Base-by-base conservation (phyloP, 202 grass and related monocot genomes). In the Zoysia matrella region DNA sequence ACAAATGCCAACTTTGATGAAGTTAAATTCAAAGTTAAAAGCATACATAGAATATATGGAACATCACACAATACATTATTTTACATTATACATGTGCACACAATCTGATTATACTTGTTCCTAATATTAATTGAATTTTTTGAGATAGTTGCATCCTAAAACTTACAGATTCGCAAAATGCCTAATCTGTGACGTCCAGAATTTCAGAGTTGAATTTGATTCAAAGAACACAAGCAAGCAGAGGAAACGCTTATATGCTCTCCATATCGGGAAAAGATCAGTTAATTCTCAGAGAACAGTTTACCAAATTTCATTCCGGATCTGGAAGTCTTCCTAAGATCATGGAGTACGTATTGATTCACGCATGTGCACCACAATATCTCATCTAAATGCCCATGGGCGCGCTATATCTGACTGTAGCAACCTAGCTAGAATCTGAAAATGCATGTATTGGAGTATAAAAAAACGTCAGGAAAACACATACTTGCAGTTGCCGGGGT, bases 401-500 rank as follows among this genome's bases (percentile, higher is more conserved):
- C 18, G 44, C 36, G 42, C 65, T 60, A 80, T 18, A 53, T 18
- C 60, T 52, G 58, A 9, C 48, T 54, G 30, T 36, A 45, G 15
- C 2, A 40, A 16, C 22, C 56, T 3, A 60, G n/a, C 15, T 2
- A 60, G 58, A 40, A 40, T 40, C 60, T 39, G 60, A 40, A 63
- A 63, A 63, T 63, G 60, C 9, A 63, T 63, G 60, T 4, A 22
- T 60, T 3, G 60, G 8, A 39, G 30, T 11, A 63, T 40, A 4
- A 1, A 7, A 4, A 1, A 8, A 62, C 30, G 10, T 4, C 13
- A 10, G 10, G 6, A 1, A 18, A 60, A 2, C n/a, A 60, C 78
- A 43, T 86, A 94, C 92, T 85, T 94, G 88, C 85, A 94, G 54
- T 84, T 76, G 62, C 6, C n/a, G 39, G 94, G 92, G 61, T 66